Percentiles rank a stretch among this genome's conserved stretches.
Evolutionary conservation across 345 rosid species (phyloP).

Genomic region (Populus deltoides): DNA sequence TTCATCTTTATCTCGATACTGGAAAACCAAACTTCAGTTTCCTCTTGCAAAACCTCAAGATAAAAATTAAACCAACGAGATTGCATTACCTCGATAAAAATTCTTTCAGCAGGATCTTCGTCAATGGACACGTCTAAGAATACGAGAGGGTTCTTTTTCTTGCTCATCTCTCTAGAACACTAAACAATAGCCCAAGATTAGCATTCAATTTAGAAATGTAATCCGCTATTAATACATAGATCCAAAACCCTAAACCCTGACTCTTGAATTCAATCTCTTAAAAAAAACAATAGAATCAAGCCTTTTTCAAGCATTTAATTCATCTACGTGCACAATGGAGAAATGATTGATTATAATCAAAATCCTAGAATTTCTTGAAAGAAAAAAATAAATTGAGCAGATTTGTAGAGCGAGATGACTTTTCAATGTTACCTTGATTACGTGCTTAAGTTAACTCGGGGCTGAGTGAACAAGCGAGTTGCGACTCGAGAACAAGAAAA

Average conservation of each 20-base stretch:
- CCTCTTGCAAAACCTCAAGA: background rate
- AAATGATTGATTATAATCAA: background rate
- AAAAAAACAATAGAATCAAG: background rate
- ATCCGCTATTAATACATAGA: background rate
- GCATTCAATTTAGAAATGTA: background rate
- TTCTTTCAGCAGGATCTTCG: conserved; percentile 61
- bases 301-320: conserved; percentile 1
- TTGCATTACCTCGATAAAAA: conserved; percentile 74
- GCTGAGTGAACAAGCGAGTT: background rate
- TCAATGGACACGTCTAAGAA: conserved; percentile 73
- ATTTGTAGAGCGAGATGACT: background rate
- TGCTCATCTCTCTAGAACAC: conserved; percentile 46
- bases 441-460: background rate
- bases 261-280: background rate
- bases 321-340: background rate
- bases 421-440: background rate
- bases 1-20: background rate
- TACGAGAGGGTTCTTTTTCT: conserved; percentile 72
- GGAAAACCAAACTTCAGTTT: background rate
- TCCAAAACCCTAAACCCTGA: conserved; percentile 40
- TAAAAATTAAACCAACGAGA: background rate
- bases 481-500: background rate
- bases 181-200: background rate
- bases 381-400: background rate
- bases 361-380: background rate